Evolutionary conservation across 306 rosid genomes (phyloP), one percentile per base, ranked within the genome.

Genomic region (Spatholobus suberectus): DNA sequence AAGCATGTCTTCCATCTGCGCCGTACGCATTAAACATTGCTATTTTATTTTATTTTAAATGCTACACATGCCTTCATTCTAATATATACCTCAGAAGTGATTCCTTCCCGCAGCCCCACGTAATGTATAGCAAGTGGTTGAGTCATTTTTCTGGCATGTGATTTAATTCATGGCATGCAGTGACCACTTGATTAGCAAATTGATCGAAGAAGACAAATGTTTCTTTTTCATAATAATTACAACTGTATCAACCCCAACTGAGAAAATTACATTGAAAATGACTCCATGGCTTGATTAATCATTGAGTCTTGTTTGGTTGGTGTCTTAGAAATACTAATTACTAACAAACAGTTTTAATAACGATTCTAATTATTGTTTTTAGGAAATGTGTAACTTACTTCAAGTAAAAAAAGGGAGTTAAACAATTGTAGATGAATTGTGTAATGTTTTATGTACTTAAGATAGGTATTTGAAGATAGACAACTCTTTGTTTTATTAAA

Each of bases 171-270:
- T 35, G 10, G 21, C 2, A 3, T 14, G 21, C 4, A 6, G n/a
- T n/a, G 37, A 12, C 41, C 52, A 67, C 79, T 75, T 78, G 41
- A 21, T 26, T 5, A 7, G 65, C 80, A 76, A 75, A 4, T 75
- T 75, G 70, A 38, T 51, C 8, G 32, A 44, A 40, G 35, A 73
- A 58, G 71, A 79, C 77, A 68, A 77, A 63, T 55, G 5, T 38
- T 2, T 35, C 70, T 73, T 74, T 75, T 76, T 41, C 5, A 23
- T 20, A 27, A n/a, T 29, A 27, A n/a, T 29, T 29, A 32, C 54
- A 10, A 21, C 20, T 37, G 10, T 38, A 18, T 66, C 29, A 35
- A 67, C 15, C 26, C 4, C 35, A 35, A n/a, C 27, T 9, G n/a
- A 35, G 11, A 66, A 35, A 10, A 5, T 4, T 18, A 23, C 43